Evolutionary conservation across 352 stramenopile species (phyloP).

Genomic region (Aphanomyces invadans): DNA sequence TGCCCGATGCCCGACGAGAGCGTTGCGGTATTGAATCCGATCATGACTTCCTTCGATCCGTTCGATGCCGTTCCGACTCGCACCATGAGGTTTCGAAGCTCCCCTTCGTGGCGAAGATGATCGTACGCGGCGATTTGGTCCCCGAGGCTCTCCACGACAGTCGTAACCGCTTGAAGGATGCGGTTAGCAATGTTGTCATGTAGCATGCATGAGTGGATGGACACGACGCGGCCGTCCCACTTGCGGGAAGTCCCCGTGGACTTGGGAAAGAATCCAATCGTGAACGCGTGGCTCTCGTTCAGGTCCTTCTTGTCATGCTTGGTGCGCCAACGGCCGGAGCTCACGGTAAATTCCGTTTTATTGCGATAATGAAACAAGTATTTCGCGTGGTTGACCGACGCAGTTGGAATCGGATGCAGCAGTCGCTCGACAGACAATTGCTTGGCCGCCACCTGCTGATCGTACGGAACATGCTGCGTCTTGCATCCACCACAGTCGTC

Average conservation of each 20-base stretch:
- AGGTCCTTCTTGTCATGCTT: conserved; percentile 33
- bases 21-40: conserved; percentile 52
- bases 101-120: conserved; percentile 46
- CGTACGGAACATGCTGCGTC: conserved; percentile 54
- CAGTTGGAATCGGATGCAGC: conserved; percentile 30
- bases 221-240: conserved; percentile 62
- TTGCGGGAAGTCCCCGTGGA: conserved; percentile 29
- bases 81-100: conserved; percentile 62
- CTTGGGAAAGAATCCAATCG: conserved; percentile 62
- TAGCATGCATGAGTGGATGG: conserved; percentile 50
- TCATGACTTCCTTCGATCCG: conserved; percentile 42
- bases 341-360: conserved; percentile 82
- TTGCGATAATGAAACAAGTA: conserved; percentile 55
- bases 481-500: conserved; percentile 58
- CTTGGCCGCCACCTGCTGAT: conserved; percentile 53
- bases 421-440: conserved; percentile 40
- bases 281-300: conserved; percentile 33
- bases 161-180: conserved; percentile 36
- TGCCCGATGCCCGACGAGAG: conserved; percentile 34
- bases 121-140: conserved; percentile 44
- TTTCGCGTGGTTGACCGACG: conserved; percentile 7
- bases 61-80: conserved; percentile 35
- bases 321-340: conserved; percentile 58
- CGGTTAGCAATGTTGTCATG: conserved; percentile 39
- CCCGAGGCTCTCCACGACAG: conserved; percentile 26